Percentiles rank a stretch among this genome's conserved stretches.
phyloP scores from a whole-genome alignment of 441 rosid species.

The Manihot esculenta region DNA sequence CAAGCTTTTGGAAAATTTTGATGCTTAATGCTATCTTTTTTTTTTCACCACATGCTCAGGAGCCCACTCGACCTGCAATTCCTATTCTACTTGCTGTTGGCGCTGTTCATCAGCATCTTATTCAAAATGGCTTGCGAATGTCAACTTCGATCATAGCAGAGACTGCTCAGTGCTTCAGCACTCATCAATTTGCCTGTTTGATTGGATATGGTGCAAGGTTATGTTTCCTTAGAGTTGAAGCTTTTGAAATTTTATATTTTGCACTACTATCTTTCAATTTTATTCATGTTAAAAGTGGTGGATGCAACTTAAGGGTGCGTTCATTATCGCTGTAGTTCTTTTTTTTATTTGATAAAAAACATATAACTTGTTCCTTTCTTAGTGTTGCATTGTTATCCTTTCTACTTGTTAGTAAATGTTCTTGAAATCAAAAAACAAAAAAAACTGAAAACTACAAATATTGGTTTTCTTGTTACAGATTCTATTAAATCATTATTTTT shows the following conservation, averaged over 20 bases:
- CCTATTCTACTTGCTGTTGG: slow-evolving; percentile 99
- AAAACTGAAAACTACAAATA: too few relatives aligned
- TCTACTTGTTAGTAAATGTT: too few relatives aligned
- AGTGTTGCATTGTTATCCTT: too few relatives aligned
- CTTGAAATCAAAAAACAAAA: too few relatives aligned
- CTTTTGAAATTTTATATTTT: not conserved
- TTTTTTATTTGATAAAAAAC: too few relatives aligned
- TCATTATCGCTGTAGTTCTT: too few relatives aligned
- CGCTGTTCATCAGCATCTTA: slow-evolving; percentile 99
- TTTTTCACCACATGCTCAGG: slow-evolving; percentile 51
- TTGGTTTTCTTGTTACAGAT: too few relatives aligned
- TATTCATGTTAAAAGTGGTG: not conserved
- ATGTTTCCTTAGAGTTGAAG: slow-evolving; percentile 19
- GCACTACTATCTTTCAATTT: not conserved
- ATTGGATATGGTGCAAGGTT: slow-evolving; percentile 99
- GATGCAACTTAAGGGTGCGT: not conserved
- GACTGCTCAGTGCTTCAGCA: slow-evolving; percentile 98
- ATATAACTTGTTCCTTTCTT: too few relatives aligned
- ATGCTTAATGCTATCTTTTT: slow-evolving; percentile 17
- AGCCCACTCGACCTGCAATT: slow-evolving; percentile 85
- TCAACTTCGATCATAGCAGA: slow-evolving; percentile 94
- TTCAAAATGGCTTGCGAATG: slow-evolving; percentile 94
- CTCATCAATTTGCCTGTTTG: slow-evolving; percentile 98
- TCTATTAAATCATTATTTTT: too few relatives aligned
- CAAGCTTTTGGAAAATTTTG: slow-evolving; percentile 12